Percentiles rank a stretch among this genome's conserved stretches.
Evolutionary conservation across 352 stramenopile species (phyloP).

Genomic region (Phytophthora parvispora): DNA sequence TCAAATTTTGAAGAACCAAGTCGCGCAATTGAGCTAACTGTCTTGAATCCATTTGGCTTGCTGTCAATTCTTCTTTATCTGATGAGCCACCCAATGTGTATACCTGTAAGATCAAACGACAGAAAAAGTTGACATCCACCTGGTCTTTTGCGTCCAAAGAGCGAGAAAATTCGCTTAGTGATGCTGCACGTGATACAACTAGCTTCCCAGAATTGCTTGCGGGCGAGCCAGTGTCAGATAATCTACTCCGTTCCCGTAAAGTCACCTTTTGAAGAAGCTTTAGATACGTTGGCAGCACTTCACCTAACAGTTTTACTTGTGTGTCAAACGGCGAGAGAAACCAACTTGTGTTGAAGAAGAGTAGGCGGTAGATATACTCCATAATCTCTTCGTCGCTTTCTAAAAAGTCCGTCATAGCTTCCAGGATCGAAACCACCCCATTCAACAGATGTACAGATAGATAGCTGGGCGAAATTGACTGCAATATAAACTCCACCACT

Average conservation of each 20-base stretch:
- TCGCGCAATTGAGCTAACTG: slow-evolving; percentile 51
- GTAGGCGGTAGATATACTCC: slow-evolving; percentile 66
- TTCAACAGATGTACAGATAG: slow-evolving; percentile 71
- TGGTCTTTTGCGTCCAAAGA: slow-evolving; percentile 38
- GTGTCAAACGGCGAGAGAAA: slow-evolving; percentile 83
- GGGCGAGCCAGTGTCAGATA: slow-evolving; percentile 18
- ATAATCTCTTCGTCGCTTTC: slow-evolving; percentile 39
- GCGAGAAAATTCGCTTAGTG: slow-evolving; percentile 30
- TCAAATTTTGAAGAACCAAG: slow-evolving; percentile 76
- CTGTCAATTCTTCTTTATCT: slow-evolving; percentile 30
- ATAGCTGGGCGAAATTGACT: slow-evolving; percentile 80
- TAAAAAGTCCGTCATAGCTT: slow-evolving; percentile 58
- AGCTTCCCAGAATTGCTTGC: slow-evolving; percentile 15
- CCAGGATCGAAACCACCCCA: slow-evolving; percentile 69
- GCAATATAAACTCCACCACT: slow-evolving; percentile 80
- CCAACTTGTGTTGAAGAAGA: slow-evolving; percentile 87
- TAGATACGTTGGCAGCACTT: slow-evolving; percentile 72
- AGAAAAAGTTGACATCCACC: slow-evolving; percentile 83
- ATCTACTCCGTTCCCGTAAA: slow-evolving; percentile 18
- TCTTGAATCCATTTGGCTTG: slow-evolving; percentile 44
- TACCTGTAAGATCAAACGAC: slow-evolving; percentile 77
- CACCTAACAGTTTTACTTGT: slow-evolving; percentile 71
- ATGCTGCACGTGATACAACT: slow-evolving; percentile 18
- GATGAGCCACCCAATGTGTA: slow-evolving; percentile 47
- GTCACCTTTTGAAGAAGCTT: slow-evolving; percentile 52